Conservation (phyloP, 768 basidiomycete species). For the Kwoniella bestiolae region DNA sequence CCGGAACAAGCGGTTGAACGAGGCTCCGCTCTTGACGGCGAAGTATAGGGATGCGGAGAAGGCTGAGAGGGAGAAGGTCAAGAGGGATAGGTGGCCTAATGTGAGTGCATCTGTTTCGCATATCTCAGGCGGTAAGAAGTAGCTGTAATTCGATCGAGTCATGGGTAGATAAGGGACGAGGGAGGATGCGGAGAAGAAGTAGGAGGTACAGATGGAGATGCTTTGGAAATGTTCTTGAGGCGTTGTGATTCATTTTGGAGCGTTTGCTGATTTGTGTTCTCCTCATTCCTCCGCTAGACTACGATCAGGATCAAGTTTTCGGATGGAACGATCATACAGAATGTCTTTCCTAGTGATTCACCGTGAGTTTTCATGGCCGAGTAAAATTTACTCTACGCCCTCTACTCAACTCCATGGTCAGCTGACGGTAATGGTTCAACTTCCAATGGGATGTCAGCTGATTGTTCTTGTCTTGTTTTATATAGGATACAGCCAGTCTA, state of each 20-base stretch:
- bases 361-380: constrained; percentile 45
- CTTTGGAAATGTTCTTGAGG: too few relatives aligned
- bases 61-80: constrained; percentile 40
- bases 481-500: constrained; percentile 54
- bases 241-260: too few relatives aligned
- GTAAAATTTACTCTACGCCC: background rate
- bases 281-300: constrained; percentile 33
- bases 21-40: constrained; percentile 48
- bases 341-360: constrained; percentile 48
- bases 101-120: too few relatives aligned
- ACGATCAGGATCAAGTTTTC: constrained; percentile 54
- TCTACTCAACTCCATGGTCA: background rate
- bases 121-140: background rate
- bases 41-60: constrained; percentile 52
- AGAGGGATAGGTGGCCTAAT: constrained; percentile 52
- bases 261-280: too few relatives aligned
- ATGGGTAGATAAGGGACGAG: background rate
- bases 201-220: too few relatives aligned
- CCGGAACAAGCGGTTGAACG: constrained; percentile 48
- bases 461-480: background rate
- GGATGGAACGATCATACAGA: constrained; percentile 55
- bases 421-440: background rate
- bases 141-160: background rate
- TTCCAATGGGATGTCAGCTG: background rate
- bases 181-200: too few relatives aligned